These are phyloP conservation scores for Bothriochloa decipiens DNA, from an alignment of 176 grass and related monocot genomes.

Conservation along the genomic window DNA sequence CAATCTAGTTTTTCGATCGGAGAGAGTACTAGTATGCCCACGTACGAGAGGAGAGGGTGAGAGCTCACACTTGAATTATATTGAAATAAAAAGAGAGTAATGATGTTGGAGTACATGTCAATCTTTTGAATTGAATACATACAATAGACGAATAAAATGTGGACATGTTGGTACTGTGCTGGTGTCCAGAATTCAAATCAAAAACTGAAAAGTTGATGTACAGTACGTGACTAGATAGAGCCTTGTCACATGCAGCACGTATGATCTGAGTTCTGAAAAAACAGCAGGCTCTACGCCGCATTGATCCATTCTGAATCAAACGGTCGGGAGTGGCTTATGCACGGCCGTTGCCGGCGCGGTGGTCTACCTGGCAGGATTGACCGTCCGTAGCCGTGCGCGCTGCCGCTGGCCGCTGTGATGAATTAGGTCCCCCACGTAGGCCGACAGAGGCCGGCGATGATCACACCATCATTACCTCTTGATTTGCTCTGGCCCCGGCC, in stretches of 20 bases:
- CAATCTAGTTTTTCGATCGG: too few species aligned
- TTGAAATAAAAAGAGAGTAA: too few species aligned
- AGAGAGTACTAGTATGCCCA: background rate
- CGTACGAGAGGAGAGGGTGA: background rate
- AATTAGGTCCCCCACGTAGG: conserved; percentile 26
- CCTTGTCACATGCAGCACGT: conserved; percentile 2
- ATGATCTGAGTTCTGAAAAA: conserved; percentile 3
- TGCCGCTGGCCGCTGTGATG: background rate
- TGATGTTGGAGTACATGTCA: background rate
- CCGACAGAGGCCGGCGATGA: conserved; percentile 50
- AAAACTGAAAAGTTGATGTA: background rate
- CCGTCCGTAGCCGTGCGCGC: conserved; percentile 3
- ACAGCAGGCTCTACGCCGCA: background rate
- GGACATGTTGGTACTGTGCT: background rate
- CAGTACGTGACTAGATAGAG: background rate
- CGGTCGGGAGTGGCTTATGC: conserved; percentile 17
- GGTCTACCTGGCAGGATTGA: conserved; percentile 49
- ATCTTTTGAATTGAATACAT: background rate
- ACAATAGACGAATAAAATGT: background rate
- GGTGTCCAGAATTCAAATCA: background rate
- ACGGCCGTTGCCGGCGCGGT: conserved; percentile 16
- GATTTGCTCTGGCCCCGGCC: conserved; percentile 44
- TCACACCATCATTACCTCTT: conserved; percentile 65
- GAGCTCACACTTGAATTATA: background rate
- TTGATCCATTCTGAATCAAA: conserved; percentile 5